Evolutionary conservation across 352 stramenopile genomes (phyloP).

Genomic region (Phytophthora meadii): DNA sequence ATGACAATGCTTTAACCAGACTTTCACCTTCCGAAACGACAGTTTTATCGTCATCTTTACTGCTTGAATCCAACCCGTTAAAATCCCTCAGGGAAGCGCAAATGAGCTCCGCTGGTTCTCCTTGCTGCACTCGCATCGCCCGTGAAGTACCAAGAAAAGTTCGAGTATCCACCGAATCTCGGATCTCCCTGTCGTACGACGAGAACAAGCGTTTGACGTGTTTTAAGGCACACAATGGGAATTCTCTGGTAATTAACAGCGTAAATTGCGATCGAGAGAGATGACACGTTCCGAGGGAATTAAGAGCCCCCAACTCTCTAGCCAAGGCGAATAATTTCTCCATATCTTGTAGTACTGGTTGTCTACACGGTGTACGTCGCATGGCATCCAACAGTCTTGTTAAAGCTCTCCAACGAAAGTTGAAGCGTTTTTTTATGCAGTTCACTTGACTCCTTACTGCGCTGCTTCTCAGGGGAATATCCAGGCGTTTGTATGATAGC

Average conservation of each 20-base stretch:
- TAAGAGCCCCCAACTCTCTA: slow-evolving; percentile 58
- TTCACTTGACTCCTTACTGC: slow-evolving; percentile 41
- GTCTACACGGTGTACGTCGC: slow-evolving; percentile 59
- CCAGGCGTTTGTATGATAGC: slow-evolving; percentile 61
- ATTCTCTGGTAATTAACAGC: slow-evolving; percentile 55
- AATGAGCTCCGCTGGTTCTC: slow-evolving; percentile 56
- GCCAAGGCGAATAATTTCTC: slow-evolving; percentile 64
- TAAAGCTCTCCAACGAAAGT: slow-evolving; percentile 58
- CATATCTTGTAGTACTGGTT: slow-evolving; percentile 70
- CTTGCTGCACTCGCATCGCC: slow-evolving; percentile 66
- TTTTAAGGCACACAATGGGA: slow-evolving; percentile 47
- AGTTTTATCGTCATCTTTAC: slow-evolving; percentile 16
- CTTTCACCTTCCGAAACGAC: slow-evolving; percentile 13
- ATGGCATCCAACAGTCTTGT: slow-evolving; percentile 58
- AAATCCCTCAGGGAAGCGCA: slow-evolving; percentile 54
- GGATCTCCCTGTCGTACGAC: slow-evolving; percentile 59
- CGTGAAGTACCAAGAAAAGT: slow-evolving; percentile 57
- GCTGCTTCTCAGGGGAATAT: slow-evolving; percentile 51
- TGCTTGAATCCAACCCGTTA: slow-evolving; percentile 36
- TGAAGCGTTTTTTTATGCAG: slow-evolving; percentile 44
- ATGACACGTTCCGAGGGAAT: slow-evolving; percentile 40
- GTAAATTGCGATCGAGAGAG: slow-evolving; percentile 57
- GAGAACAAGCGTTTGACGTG: slow-evolving; percentile 68
- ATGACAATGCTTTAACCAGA: slow-evolving; percentile 31
- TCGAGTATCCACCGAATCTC: slow-evolving; percentile 60